Base-by-base conservation (phyloP, 371 early-diverging fungal genomes). In the Globomyces sp. region DNA sequence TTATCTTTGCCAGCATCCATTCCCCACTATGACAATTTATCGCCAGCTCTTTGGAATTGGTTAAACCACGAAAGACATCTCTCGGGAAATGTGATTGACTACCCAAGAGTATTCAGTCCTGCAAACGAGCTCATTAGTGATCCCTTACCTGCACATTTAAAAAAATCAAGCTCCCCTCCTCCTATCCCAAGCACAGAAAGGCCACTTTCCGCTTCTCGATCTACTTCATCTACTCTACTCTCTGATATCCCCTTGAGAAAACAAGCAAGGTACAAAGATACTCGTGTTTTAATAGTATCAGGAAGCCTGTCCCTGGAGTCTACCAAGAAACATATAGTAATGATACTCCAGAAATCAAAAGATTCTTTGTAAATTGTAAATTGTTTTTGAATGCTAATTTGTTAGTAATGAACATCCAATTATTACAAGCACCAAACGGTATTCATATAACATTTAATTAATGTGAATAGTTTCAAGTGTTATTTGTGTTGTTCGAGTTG, bases 401-500 rank as follows among this genome's bases (percentile, higher is more conserved):
- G 5, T 34, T 51, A 51, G 51, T 55, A 36, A 55, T 55, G 55
- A 55, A 40, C 13, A 39, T 55, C 4, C 55, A 55, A 55, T n/a
- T 55, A 24, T 24, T 24, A 34, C 36, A 55, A 13, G 40, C 11
- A 6, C 55, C 36, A 39, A 55, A 55, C 39, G 36, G 40, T 40
- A 55, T 39, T 13, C 36, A 55, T 3, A 55, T 24, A 24, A 24
- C 24, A 24, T 24, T 24, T 24, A 24, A 24, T 24, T 24, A 24
- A 24, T 24, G 24, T 24, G 24, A 24, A 24, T 24, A 24, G 24
- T 24, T 24, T 24, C 24, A 24, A 24, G 24, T 24, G 24, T 55
- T 3, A 55, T 55, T 39, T 55, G 55, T 13, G 55, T 55, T 55
- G 40, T 55, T 55, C 40, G 55, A 55, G 40, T 55, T 55, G 55